Conservation (phyloP, 805 yeast species). For the Zygosaccharomyces rouxii region DNA sequence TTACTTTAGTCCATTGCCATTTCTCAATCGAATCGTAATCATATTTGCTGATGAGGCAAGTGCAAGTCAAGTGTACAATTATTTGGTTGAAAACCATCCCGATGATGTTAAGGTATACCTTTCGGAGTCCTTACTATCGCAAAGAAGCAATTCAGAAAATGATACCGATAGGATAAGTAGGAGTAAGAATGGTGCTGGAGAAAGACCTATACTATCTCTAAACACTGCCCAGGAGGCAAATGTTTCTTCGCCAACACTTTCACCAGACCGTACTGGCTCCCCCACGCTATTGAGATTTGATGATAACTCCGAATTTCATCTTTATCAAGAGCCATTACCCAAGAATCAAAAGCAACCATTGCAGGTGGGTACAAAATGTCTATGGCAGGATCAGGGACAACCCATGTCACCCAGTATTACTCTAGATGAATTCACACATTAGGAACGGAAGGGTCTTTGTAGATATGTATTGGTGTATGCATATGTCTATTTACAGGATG, state of each 20-base stretch:
- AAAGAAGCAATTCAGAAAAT: conserved; percentile 22
- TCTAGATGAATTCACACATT: conserved; percentile 20
- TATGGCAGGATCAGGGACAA: conserved; percentile 3
- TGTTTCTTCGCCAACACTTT: conserved; percentile 29
- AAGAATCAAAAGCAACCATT: conserved; percentile 4
- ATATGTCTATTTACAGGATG: conserved; percentile 6
- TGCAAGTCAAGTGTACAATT: conserved; percentile 23
- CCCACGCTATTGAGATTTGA: conserved; percentile 31
- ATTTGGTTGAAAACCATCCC: conserved; percentile 16
- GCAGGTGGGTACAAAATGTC: conserved; percentile 1
- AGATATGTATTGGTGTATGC: not conserved
- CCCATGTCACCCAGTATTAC: conserved; percentile 20
- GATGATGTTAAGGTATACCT: conserved; percentile 29
- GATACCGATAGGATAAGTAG: conserved; percentile 5
- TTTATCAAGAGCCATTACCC: conserved; percentile 34
- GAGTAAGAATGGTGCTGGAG: not conserved
- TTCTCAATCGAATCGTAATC: conserved; percentile 41
- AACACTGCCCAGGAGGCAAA: conserved; percentile 20
- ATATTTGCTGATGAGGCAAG: conserved; percentile 30
- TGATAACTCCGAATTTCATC: conserved; percentile 23
- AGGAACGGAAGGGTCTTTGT: not conserved
- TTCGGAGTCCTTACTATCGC: conserved; percentile 35
- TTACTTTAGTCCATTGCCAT: conserved; percentile 40
- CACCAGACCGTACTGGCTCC: conserved; percentile 30
- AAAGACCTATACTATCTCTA: conserved; percentile 25